Evolutionary conservation across 345 rosid genomes (phyloP).

Genomic region (Pelargonium nanum): DNA sequence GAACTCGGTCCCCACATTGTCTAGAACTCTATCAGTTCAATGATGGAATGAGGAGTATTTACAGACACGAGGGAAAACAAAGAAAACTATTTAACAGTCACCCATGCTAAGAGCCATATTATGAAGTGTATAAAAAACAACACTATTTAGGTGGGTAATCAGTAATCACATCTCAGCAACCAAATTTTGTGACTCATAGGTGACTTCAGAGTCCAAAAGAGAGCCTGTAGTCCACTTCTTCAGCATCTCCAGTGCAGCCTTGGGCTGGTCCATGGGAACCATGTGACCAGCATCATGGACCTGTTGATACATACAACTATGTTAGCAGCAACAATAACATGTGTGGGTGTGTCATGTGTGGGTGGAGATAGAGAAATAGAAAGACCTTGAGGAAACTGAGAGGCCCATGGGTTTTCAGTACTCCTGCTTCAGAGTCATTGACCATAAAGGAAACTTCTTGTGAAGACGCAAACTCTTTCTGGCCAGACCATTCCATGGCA

Average conservation of each 20-base stretch:
- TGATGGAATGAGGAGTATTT: constrained; percentile 4
- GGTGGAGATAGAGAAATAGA: constrained; percentile 1
- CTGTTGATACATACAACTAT: constrained; percentile 23
- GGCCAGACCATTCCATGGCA: constrained; percentile 95
- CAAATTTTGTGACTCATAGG: constrained; percentile 20
- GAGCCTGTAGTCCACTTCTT: constrained; percentile 66
- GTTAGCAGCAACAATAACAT: constrained; percentile 6
- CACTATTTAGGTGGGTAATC: not conserved
- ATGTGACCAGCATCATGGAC: constrained; percentile 92
- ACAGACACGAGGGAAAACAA: constrained; percentile 5
- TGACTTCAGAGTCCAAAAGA: constrained; percentile 16
- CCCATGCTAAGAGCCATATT: not conserved
- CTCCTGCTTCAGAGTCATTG: constrained; percentile 70
- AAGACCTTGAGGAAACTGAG: constrained; percentile 87
- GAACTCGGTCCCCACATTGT: not conserved
- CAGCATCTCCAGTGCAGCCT: constrained; percentile 81
- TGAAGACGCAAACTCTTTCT: constrained; percentile 47
- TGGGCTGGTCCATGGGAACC: constrained; percentile 99
- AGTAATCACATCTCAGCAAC: constrained; percentile 58
- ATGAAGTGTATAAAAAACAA: not conserved
- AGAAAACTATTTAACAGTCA: not conserved
- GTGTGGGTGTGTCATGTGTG: not conserved
- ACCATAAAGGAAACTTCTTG: constrained; percentile 64
- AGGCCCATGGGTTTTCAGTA: constrained; percentile 52
- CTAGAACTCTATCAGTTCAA: not conserved